Evolutionary conservation across 306 rosid species (phyloP), one percentile per base, ranked within the genome.

Genomic region (Begonia peltatifolia): DNA sequence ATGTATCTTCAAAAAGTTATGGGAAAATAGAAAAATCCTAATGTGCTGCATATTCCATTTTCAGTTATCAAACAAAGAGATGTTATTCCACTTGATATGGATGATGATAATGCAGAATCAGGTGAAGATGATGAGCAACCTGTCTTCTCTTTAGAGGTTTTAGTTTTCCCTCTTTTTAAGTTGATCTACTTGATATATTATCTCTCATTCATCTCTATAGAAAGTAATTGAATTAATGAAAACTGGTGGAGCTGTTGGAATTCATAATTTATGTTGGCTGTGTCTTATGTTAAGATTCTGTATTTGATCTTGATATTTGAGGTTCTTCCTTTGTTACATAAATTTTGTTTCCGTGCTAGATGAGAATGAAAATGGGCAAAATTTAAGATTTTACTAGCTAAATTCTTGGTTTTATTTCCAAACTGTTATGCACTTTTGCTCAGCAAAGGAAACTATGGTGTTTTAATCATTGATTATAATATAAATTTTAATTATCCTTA

Each of bases 61-160:
- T 53, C 74, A 90, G 97, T 90, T 73, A 83, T 82, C 73, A 82
- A 87, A 76, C 87, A 78, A 70, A 82, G 94, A 65, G 87, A 82
- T 67, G 41, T 71, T 59, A 56, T 90, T 17, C 85, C 90, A 9
- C 78, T 90, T 15, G 81, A 85, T 62, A 14, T 76, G 22, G 56
- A 82, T 60, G 85, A 53, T 52, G 74, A 62, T 44, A 53, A 20
- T 55, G 70, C 36, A 22, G 94, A 78, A 2, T 90, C 94, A 0
- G 95, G 84, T 54, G 82, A 68, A 20, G 93, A 89, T 47, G 73
- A 75, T 9, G 95, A 80, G 58, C 70, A 72, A 4, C 83, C 87
- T 6, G 66, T 90, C 67, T 78, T 82, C 35, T 75, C 74, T 59
- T 50, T 71, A 5, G 59, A 89, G 97, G 95, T 89, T 57, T 60